Base-by-base conservation (phyloP, 306 rosid genomes). In the Castanea crenata region DNA sequence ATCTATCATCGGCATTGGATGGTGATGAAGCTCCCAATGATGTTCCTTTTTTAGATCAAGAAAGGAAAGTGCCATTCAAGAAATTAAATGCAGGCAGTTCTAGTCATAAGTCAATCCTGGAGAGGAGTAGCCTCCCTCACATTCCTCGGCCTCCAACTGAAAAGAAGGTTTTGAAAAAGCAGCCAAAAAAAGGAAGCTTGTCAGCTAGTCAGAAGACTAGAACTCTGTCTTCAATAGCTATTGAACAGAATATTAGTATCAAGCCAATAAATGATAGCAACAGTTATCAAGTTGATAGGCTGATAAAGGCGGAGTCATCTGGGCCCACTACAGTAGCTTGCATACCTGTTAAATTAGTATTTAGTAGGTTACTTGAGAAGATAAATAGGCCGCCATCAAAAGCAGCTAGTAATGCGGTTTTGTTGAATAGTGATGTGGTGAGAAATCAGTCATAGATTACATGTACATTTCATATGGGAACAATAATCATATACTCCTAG, bases 321-420 rank as follows among this genome's bases (percentile, higher is more conserved):
- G 92, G 88, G 70, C 90, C 87, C 82, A 79, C 93, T 10, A 93
- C 98, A 25, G 97, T 93, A 59, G 96, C 98, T n/a, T 95, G 98
- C 93, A 95, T 95, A 88, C 99, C 99, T 20, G 98, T 95, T 69
- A 90, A 93, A 74, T 84, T 95, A 86, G 97, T 87, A 55, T 95
- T 90, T 87, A 91, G 99, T 90, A 92, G 99, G 87, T 91, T 95
- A 88, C 93, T 95, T 59, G 99, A 93, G 97, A 95, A 93, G 92
- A 95, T 95, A 79, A 95, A 95, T 86, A 90, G 97, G 94, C 97
- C 97, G 32, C 97, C 99, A 58, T 85, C 90, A 72, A 92, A 87
- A 85, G 88, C 89, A 80, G 80, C 91, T 71, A 68, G 83, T 78
- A 88, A 76, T 83, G 88, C 81, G 80, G 89, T 82, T 79, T 83